Base-by-base conservation (phyloP, 1,284 basidiomycete species). In the Jaminaea rosea region DNA sequence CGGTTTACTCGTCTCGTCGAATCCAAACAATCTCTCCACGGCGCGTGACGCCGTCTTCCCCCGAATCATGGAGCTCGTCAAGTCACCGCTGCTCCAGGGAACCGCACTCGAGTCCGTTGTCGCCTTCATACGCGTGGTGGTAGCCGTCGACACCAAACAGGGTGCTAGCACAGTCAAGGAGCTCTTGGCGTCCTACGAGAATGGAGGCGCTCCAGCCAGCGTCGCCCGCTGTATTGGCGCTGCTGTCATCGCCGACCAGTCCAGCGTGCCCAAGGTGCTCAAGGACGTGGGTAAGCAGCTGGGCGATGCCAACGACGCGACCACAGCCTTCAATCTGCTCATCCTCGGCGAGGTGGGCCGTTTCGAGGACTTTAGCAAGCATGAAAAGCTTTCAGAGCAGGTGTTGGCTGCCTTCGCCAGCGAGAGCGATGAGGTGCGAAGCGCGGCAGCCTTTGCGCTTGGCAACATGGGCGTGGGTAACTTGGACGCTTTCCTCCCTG, bases 381-480 rank as follows among this genome's bases (percentile, higher is more conserved):
- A 50, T 7, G 44, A 31, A 2, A 50, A 48, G 0, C 54, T 47
- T 17, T 37, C 64, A 26, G 42, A 56, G 47, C 67, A 65, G 56
- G 68, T 59, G 23, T 32, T 64, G 31, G 50, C 53, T 17, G 47
- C 53, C 26, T 54, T 63, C 50, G 47, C 47, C 2, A 52, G 50
- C 15, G 55, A 61, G 10, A 58, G 62, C 26, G 61, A 69, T 39
- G 67, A 68, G 37, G 60, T 68, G 47, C 65, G 61, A 49, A 53
- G 59, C 44, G 67, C 63, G 2, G 64, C 62, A 24, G 61, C 62
- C 1, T 67, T 71, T 37, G 46, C 42, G 19, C 50, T 68, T 84
- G 90, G 91, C 31, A 97, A 94, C 73, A 88, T 99, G 58, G 86
- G 92, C 5, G 89, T 94, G 28, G 92, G 92, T 2, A 89, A 89